Evolutionary conservation across 1,284 basidiomycete genomes (phyloP).

Genomic region (Cryptococcus amylolentus): DNA sequence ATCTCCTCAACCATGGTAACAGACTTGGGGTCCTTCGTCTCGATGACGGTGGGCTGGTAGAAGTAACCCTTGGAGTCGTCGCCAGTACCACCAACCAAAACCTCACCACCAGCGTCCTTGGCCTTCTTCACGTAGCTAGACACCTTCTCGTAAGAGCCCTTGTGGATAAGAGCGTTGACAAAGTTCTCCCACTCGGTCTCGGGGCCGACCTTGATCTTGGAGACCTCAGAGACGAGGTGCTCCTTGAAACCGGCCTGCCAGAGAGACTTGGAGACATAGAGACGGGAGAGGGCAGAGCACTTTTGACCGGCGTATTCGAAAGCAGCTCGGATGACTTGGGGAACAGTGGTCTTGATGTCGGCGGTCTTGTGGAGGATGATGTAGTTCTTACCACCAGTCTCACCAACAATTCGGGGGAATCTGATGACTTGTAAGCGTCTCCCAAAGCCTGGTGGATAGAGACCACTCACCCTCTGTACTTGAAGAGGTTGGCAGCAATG

Average conservation of each 20-base stretch:
- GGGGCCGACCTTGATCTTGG: constrained; percentile 80
- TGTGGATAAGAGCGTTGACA: constrained; percentile 91
- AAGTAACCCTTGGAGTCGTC: constrained; percentile 93
- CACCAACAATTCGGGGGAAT: constrained; percentile 94
- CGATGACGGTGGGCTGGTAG: constrained; percentile 89
- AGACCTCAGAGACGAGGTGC: constrained; percentile 67
- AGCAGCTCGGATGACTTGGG: constrained; percentile 81
- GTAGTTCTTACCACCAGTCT: constrained; percentile 97
- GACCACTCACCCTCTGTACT: constrained; percentile 66
- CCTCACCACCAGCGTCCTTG: constrained; percentile 79
- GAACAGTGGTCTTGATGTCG: constrained; percentile 78
- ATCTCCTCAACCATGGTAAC: constrained; percentile 94
- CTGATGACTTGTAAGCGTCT: too few species aligned
- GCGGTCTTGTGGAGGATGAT: constrained; percentile 87
- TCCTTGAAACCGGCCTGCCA: constrained; percentile 89
- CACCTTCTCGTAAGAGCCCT: constrained; percentile 81
- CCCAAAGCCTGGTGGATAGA: too few species aligned
- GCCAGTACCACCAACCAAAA: constrained; percentile 79
- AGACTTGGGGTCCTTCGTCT: constrained; percentile 85
- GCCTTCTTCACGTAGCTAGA: constrained; percentile 81
- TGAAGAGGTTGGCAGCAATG: constrained; percentile 81
- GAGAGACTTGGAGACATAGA: constrained; percentile 81
- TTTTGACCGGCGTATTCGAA: constrained; percentile 99
- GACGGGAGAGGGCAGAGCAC: constrained; percentile 87
- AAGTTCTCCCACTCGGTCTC: constrained; percentile 79